Base-by-base conservation (phyloP, 768 basidiomycete genomes). In the Dioszegia hungarica region DNA sequence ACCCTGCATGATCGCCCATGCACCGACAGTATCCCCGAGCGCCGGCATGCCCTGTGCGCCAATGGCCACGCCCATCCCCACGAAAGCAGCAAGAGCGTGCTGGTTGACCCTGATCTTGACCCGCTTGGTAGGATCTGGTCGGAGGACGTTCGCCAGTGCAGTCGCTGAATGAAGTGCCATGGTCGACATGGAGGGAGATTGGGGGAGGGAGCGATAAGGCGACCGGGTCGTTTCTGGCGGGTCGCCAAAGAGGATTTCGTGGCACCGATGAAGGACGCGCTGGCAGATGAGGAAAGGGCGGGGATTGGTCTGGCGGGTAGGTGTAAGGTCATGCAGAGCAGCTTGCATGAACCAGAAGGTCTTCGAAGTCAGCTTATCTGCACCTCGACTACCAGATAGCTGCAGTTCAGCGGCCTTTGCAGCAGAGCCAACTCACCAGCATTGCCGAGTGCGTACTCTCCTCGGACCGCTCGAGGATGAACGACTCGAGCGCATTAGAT, bases 261-360 rank as follows among this genome's bases (percentile, higher is more conserved):
- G 93, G 70, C 93, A 93, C 74, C 83, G 83, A 74, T 89, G 89
- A 57, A 97, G 79, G 36, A 92, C 84, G 59, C 94, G 84, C 76
- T 93, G 90, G 75, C 95, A 98, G 56, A 94, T 87, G 45, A 84
- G 79, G 77, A 97, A 97, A 0, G 91, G 89, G 39, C 79, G 82
- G 2, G 90, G 86, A 45, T 84, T 82, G 49, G 84, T 81, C 14
- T 79, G 80, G 1, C 77, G 57, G 41, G 77, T 67, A 39, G 76
- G 66, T 0, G 86, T 82, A 8, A 97, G 80, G 75, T 99, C 95
- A 56, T 83, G 84, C 19, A 99, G 80, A 25, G 88, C 85, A 15
- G 94, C 90, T 82, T 98, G 95, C 87, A 98, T 93, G 77, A 93
- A 95, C 92, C 94, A 98, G 41, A 99, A 78, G 0, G 95, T 97